A percentile compares a stretch with the other conserved stretches of the same genome.
Conservation (phyloP, 805 yeast genomes). For the Candida pini region DNA sequence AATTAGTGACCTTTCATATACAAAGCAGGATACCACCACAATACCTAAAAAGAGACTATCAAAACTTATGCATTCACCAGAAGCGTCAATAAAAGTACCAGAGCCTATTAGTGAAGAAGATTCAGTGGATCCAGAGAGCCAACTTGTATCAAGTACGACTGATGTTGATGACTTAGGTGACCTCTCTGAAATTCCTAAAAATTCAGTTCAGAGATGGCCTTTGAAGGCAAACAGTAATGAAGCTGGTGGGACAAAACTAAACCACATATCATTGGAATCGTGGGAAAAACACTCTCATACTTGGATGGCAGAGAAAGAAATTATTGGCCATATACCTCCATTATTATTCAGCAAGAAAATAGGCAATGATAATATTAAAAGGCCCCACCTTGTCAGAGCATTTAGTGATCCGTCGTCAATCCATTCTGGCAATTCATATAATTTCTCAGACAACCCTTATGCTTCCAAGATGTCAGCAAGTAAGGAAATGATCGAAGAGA, state of each 20-base stretch:
- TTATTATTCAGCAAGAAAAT: constrained; percentile 6
- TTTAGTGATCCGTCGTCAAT: constrained; percentile 19
- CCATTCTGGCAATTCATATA: constrained; percentile 1
- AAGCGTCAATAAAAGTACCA: not conserved
- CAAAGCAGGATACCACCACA: not conserved
- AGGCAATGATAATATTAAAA: constrained; percentile 1
- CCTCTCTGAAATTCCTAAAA: constrained; percentile 20
- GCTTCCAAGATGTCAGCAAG: too few relatives aligned
- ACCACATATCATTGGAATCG: constrained; percentile 24
- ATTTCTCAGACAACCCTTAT: not conserved
- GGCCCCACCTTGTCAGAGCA: constrained; percentile 13
- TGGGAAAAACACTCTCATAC: constrained; percentile 20
- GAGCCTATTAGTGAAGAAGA: not conserved
- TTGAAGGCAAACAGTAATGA: not conserved
- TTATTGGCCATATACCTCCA: constrained; percentile 11
- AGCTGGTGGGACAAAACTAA: too few relatives aligned
- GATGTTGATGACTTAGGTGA: constrained; percentile 11
- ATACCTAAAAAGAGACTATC: not conserved
- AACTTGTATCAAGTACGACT: constrained; percentile 7
- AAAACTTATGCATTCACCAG: not conserved
- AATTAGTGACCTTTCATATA: not conserved
- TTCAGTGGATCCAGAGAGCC: not conserved
- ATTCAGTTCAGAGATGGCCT: constrained; percentile 14
- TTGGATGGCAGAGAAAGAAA: constrained; percentile 20
- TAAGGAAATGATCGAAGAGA: not conserved